Evolutionary conservation across 192 early-diverging fungal genomes (phyloP).

Genomic region (Gigaspora rosea): DNA sequence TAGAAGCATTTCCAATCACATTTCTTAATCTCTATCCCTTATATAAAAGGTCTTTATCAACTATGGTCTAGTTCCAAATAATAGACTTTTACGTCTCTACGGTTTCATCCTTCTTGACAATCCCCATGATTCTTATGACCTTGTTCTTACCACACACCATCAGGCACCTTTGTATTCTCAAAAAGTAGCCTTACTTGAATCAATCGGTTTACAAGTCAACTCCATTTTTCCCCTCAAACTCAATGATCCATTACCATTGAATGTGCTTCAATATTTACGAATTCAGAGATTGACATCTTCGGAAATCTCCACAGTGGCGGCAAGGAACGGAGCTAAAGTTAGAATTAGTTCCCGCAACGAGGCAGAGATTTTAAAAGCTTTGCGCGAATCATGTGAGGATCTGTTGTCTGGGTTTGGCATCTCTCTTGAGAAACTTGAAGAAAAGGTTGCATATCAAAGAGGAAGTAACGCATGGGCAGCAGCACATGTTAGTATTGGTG

Average conservation of each 20-base stretch:
- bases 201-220: conserved; percentile 20
- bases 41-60: conserved; percentile 40
- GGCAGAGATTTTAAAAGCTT: conserved; percentile 38
- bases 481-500: conserved; percentile 40
- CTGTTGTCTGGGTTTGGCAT: conserved; percentile 34
- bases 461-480: conserved; percentile 36
- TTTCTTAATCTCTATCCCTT: background rate
- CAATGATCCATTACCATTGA: conserved; percentile 39
- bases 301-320: conserved; percentile 28
- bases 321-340: background rate
- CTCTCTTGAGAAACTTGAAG: conserved; percentile 8
- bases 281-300: conserved; percentile 38
- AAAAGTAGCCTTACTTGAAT: conserved; percentile 37
- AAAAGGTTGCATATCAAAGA: conserved; percentile 6
- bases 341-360: conserved; percentile 39
- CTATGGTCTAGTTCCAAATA: conserved; percentile 44
- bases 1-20: background rate
- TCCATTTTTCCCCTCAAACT: conserved; percentile 36
- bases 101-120: conserved; percentile 44
- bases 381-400: conserved; percentile 38
- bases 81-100: conserved; percentile 40
- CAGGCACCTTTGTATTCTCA: conserved; percentile 40
- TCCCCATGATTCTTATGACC: conserved; percentile 39
- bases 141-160: conserved; percentile 37
- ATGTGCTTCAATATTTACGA: conserved; percentile 42